Evolutionary conservation across 2,329 filamentous ascomycete species (phyloP).

Genomic region (Dactylonectria macrodidyma): DNA sequence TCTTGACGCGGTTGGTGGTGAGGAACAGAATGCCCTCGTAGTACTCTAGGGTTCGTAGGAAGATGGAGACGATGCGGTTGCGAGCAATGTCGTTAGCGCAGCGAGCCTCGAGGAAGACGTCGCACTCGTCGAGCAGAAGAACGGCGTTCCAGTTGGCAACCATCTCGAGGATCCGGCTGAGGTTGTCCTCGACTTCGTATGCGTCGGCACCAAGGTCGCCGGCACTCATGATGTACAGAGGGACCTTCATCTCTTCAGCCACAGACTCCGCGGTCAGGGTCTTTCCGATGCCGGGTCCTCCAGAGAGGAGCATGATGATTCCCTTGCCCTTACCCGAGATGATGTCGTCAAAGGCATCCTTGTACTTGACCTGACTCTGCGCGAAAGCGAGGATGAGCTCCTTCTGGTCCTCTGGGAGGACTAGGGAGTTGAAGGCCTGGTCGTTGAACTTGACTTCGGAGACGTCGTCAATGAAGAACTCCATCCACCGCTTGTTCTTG

Average conservation of each 20-base stretch:
- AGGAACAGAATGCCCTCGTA: conserved; percentile 65
- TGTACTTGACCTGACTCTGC: conserved; percentile 60
- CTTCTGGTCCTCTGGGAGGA: conserved; percentile 65
- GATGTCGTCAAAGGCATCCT: conserved; percentile 64
- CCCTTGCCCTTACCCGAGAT: conserved; percentile 67
- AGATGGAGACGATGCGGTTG: conserved; percentile 55
- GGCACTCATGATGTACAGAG: conserved; percentile 68
- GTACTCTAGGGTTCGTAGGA: conserved; percentile 62
- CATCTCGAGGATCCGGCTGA: conserved; percentile 71
- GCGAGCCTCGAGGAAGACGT: conserved; percentile 61
- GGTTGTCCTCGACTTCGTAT: conserved; percentile 74
- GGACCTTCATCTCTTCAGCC: conserved; percentile 64
- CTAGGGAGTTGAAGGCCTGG: conserved; percentile 64
- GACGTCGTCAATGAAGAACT: conserved; percentile 64
- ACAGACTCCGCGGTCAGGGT: conserved; percentile 65
- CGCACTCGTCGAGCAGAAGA: conserved; percentile 54
- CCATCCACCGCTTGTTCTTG: conserved; percentile 64
- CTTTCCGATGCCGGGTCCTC: conserved; percentile 65
- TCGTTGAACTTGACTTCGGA: conserved; percentile 63
- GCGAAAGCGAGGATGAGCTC: conserved; percentile 67
- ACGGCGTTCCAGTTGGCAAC: conserved; percentile 69
- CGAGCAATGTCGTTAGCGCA: conserved; percentile 52
- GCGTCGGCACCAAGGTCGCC: conserved; percentile 81
- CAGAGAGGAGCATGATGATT: conserved; percentile 65
- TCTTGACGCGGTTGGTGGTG: conserved; percentile 62